Evolutionary conservation across 148 eudicot genomes (phyloP).

Genomic region (Dianthus caryophyllus): DNA sequence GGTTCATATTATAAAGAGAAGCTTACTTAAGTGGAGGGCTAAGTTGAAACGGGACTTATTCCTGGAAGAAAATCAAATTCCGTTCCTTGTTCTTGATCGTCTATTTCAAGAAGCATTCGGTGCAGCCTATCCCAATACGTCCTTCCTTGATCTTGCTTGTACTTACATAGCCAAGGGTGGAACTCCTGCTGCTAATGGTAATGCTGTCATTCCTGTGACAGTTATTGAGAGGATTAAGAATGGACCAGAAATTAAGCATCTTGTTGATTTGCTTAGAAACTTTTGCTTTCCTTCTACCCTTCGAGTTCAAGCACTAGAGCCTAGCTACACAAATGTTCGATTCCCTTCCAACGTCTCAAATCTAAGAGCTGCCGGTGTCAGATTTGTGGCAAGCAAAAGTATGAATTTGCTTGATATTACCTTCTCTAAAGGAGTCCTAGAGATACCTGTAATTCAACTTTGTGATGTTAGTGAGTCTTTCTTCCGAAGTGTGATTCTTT

Average conservation of each 20-base stretch:
- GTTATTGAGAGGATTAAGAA: not conserved
- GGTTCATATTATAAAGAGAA: not conserved
- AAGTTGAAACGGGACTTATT: slow-evolving; percentile 2
- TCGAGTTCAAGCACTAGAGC: not conserved
- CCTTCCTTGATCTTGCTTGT: slow-evolving; percentile 6
- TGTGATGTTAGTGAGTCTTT: too few relatives aligned
- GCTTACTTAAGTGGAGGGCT: not conserved
- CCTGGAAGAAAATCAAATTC: slow-evolving; percentile 22
- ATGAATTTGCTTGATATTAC: too few relatives aligned
- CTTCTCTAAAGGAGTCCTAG: too few relatives aligned
- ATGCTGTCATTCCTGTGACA: not conserved
- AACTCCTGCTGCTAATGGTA: not conserved
- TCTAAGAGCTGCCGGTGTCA: too few relatives aligned
- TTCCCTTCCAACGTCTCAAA: too few relatives aligned
- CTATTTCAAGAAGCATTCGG: slow-evolving; percentile 12
- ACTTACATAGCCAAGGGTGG: not conserved
- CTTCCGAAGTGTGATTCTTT: too few relatives aligned
- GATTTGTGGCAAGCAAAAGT: too few relatives aligned
- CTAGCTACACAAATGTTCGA: not conserved
- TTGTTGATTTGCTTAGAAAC: slow-evolving; percentile 2
- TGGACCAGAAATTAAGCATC: slow-evolving; percentile 3
- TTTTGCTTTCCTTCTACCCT: not conserved
- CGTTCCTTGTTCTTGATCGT: slow-evolving; percentile 13
- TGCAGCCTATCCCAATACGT: not conserved
- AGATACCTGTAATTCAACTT: too few relatives aligned